Base-by-base conservation (phyloP, 768 basidiomycete genomes). In the Agaricus subrufescens region DNA sequence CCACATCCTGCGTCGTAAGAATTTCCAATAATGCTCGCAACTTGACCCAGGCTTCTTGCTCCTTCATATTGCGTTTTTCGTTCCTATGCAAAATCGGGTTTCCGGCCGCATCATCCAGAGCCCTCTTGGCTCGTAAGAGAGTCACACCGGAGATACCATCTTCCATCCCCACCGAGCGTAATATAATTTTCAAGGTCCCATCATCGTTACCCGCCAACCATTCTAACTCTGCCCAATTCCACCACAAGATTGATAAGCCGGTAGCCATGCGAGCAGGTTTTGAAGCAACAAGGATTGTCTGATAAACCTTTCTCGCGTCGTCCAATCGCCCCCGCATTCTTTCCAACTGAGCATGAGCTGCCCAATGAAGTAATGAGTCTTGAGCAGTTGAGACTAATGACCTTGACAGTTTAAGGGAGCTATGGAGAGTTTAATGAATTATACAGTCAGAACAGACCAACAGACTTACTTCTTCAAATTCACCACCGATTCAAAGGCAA, bases 151-250 rank as follows among this genome's bases (percentile, higher is more conserved):
- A 65, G 30, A 75, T 75, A 0, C 74, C 65, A 11, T 81, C 81
- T 50, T 82, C 75, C 34, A 84, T 70, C 3, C 75, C 80, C 11
- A 76, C 80, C 9, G 85, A 77, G 23, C 74, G 78, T 45, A 86
- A 66, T 43, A 85, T 74, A 31, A 87, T 74, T 37, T 75, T 70
- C 38, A 83, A 65, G 12, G 85, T 78, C 34, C 77, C 73, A 31
- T 81, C 77, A 19, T 72, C 64, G 31, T 76, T 62, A 1, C 82
- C 79, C 12, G 73, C 66, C 10, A 90, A 66, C 91, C 91, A 94
- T 67, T 91, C 90, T 78, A 90, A 79, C 62, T 93, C 86, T 1
- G 85, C 87, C 88, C 89, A 93, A 61, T 86, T 82, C 84, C 85
- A 91, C 87, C 87, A 93, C 58, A 93, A 65, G 54, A 67, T 67